phyloP scores from a whole-genome alignment of 495 filamentous ascomycete species.

The Penicillium diatomitis region DNA sequence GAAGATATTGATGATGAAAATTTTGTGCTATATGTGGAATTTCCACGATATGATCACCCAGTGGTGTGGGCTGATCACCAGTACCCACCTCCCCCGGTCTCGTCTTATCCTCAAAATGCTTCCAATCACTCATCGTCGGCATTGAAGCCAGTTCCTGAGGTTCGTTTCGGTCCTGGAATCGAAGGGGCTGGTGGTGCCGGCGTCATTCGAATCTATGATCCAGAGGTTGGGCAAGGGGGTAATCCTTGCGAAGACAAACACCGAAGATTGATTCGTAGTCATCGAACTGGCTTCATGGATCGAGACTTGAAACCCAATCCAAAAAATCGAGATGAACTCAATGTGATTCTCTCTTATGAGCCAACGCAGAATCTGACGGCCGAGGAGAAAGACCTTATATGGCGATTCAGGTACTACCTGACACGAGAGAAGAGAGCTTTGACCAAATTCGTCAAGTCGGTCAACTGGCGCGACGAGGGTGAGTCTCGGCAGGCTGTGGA shows the following conservation, averaged over 20 bases:
- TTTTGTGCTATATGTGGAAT: constrained; percentile 77
- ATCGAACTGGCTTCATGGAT: constrained; percentile 86
- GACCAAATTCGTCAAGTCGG: constrained; percentile 96
- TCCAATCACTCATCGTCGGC: constrained; percentile 56
- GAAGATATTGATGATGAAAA: constrained; percentile 43
- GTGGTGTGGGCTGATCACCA: constrained; percentile 92
- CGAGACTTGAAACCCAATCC: constrained; percentile 92
- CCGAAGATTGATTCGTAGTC: constrained; percentile 78
- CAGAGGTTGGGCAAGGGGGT: constrained; percentile 76
- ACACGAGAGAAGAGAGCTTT: constrained; percentile 87
- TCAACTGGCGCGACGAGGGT: constrained; percentile 80
- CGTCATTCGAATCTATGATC: constrained; percentile 82
- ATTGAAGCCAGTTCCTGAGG: constrained; percentile 70
- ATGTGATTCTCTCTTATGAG: constrained; percentile 82
- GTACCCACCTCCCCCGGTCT: constrained; percentile 76
- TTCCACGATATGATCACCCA: constrained; percentile 92
- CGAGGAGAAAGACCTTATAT: constrained; percentile 91
- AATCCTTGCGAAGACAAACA: constrained; percentile 97
- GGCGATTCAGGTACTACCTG: constrained; percentile 92
- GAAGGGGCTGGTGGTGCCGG: constrained; percentile 45
- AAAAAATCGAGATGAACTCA: constrained; percentile 91
- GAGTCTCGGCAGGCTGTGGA: constrained; percentile 85
- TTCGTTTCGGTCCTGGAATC: constrained; percentile 76
- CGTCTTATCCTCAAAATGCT: constrained; percentile 53
- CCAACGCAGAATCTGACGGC: constrained; percentile 79